A percentile compares a stretch with the other conserved stretches of the same genome.
phyloP scores from a whole-genome alignment of 2,329 filamentous ascomycete species.

The Aspergillus sp. region DNA sequence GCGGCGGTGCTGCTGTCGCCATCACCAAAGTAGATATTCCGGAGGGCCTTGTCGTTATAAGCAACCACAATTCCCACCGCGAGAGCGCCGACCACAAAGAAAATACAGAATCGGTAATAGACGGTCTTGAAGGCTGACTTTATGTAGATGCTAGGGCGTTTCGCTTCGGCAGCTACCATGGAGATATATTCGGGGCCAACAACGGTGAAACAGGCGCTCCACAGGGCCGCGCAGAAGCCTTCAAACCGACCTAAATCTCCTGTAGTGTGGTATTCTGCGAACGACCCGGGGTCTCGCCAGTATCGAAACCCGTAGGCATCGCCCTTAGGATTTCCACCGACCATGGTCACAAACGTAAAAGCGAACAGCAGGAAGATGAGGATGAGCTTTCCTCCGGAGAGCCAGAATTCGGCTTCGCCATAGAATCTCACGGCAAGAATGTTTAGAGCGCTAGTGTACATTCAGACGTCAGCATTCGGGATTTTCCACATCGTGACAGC shows the following conservation, averaged over 20 bases:
- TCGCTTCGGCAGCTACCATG: slow-evolving; percentile 62
- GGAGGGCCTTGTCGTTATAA: slow-evolving; percentile 55
- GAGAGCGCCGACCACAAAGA: slow-evolving; percentile 71
- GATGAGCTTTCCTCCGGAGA: slow-evolving; percentile 59
- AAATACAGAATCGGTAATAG: slow-evolving; percentile 69
- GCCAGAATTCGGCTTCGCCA: slow-evolving; percentile 57
- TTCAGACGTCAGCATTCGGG: not conserved
- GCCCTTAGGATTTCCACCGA: slow-evolving; percentile 70
- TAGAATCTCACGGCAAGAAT: slow-evolving; percentile 67
- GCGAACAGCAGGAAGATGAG: slow-evolving; percentile 65
- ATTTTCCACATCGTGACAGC: not conserved
- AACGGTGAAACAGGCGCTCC: slow-evolving; percentile 65
- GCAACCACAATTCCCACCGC: slow-evolving; percentile 68
- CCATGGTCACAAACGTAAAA: slow-evolving; percentile 77
- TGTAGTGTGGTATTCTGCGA: slow-evolving; percentile 60
- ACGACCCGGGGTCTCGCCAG: slow-evolving; percentile 63
- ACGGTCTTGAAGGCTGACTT: slow-evolving; percentile 74
- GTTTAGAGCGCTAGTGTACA: slow-evolving; percentile 54
- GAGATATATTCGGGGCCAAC: slow-evolving; percentile 63
- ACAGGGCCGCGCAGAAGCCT: slow-evolving; percentile 64
- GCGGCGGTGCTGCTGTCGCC: slow-evolving; percentile 44
- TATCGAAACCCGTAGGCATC: slow-evolving; percentile 69
- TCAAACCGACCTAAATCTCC: slow-evolving; percentile 58
- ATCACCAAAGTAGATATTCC: slow-evolving; percentile 13
- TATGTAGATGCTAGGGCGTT: slow-evolving; percentile 65